Evolutionary conservation across 208 protist species (phyloP).

Genomic region (Trypanosoma platydactyli): DNA sequence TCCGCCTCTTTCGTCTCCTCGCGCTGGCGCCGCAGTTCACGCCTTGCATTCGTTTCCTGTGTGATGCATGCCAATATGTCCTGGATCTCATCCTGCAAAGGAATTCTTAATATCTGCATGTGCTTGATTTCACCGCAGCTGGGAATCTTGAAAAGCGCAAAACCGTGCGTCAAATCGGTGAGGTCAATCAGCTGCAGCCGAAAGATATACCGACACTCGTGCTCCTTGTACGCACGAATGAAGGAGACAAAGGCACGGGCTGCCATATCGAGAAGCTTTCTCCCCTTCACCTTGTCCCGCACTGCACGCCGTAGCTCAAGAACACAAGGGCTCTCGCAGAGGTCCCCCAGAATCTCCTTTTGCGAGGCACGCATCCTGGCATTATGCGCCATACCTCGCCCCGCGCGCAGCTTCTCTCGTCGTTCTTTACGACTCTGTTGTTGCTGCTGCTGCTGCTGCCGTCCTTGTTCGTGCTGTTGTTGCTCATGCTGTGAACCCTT

Average conservation of each 20-base stretch:
- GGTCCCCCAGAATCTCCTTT: constrained; percentile 73
- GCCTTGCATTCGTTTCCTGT: constrained; percentile 51
- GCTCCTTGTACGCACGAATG: constrained; percentile 94
- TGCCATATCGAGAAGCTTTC: constrained; percentile 79
- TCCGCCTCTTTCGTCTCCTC: constrained; percentile 1
- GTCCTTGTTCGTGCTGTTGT: constrained; percentile 45
- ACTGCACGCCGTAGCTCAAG: constrained; percentile 61
- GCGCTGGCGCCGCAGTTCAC: constrained; percentile 33
- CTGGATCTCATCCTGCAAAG: constrained; percentile 83
- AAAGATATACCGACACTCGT: constrained; percentile 94
- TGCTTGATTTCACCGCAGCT: constrained; percentile 89
- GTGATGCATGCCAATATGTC: constrained; percentile 53
- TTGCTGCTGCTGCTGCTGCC: too few relatives aligned
- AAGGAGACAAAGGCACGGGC: constrained; percentile 90
- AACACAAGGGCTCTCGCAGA: constrained; percentile 73
- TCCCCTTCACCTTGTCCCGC: constrained; percentile 30
- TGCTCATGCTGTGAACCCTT: constrained; percentile 76
- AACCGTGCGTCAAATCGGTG: constrained; percentile 92
- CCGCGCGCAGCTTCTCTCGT: constrained; percentile 59
- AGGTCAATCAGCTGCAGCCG: constrained; percentile 93
- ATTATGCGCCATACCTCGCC: constrained; percentile 43
- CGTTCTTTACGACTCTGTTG: constrained; percentile 51
- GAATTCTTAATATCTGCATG: constrained; percentile 78
- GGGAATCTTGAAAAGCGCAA: constrained; percentile 90
- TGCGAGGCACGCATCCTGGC: constrained; percentile 5